Evolutionary conservation across 306 rosid genomes (phyloP).

Genomic region (Citrullus amarus): DNA sequence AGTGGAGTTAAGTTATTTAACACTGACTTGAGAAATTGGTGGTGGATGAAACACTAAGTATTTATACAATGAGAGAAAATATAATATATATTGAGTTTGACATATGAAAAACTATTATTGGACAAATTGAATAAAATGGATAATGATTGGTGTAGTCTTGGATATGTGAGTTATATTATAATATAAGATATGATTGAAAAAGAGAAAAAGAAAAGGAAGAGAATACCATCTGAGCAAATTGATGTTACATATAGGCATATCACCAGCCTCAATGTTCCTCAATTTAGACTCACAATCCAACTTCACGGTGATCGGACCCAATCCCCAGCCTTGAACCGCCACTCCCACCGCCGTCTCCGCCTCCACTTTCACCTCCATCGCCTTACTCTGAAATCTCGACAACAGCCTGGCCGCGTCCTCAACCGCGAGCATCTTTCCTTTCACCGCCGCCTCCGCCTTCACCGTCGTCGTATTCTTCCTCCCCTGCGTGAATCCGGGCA

Average conservation of each 20-base stretch:
- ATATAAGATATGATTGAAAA: neutral
- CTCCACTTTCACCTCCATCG: constrained; percentile 29
- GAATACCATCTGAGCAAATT: constrained; percentile 43
- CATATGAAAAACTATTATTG: too few species aligned
- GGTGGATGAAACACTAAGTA: too few species aligned
- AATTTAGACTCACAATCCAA: constrained; percentile 33
- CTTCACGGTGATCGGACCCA: constrained; percentile 22
- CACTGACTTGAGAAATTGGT: too few species aligned
- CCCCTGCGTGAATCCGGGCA: constrained; percentile 25
- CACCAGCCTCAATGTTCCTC: constrained; percentile 35
- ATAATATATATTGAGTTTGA: too few species aligned
- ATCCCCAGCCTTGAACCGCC: constrained; percentile 21
- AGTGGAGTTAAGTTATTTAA: too few species aligned
- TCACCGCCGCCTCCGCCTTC: constrained; percentile 32
- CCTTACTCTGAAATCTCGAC: constrained; percentile 16
- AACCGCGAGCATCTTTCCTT: constrained; percentile 16
- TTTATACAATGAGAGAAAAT: too few species aligned
- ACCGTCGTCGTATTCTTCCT: constrained; percentile 16
- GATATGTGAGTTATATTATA: neutral
- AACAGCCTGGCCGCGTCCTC: constrained; percentile 23
- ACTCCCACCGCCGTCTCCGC: constrained; percentile 29
- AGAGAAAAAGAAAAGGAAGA: neutral
- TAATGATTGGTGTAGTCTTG: too few species aligned
- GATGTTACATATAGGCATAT: constrained; percentile 39
- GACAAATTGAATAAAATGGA: too few species aligned